Base-by-base conservation (phyloP, 1,139 yeast genomes). In the Candida sanyaensis region DNA sequence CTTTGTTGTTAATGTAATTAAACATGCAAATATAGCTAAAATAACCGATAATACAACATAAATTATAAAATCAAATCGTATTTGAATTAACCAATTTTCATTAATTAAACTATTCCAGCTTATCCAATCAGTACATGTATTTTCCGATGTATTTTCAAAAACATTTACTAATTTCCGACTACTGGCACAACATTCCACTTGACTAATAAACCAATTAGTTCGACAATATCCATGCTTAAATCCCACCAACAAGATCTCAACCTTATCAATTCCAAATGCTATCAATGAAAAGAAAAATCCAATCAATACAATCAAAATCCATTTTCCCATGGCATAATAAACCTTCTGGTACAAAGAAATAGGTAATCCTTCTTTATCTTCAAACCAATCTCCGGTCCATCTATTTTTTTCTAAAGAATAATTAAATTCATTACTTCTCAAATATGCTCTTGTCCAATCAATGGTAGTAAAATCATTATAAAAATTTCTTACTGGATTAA, bases 401-500 rank as follows among this genome's bases (percentile, higher is more conserved):
- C 42, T 27, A 17, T 45, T 63, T 38, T 49, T 39, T 29, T 53
- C 50, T 11, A 82, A 56, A 39, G 69, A 67, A 53, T 69, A 78
- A 52, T 75, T 69, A 45, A 82, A 68, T 39, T 67, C 65, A 37
- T 82, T 78, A 42, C 79, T 79, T 50, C 68, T 65, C 28, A 80
- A 67, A 39, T 74, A 74, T 29, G 83, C 85, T 38, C 73, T 71
- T 3, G 81, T 77, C 87, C 87, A 83, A 64, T 83, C 88, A n/a
- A 81, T 79, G n/a, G 86, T 81, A 23, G 88, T 82, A 61, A 81
- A 83, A 60, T 83, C 86, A 59, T 83, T 83, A 59, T 82, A 82
- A 63, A 69, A 79, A 55, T 66, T 69, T 29, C 77, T 53, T 37
- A 62, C 49, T 6, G 60, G 43, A 43, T 58, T 59, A 17, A 65